These are phyloP conservation scores for Moesziomyces sp. DNA, from an alignment of 1,284 basidiomycete genomes.

Conservation along the genomic window DNA sequence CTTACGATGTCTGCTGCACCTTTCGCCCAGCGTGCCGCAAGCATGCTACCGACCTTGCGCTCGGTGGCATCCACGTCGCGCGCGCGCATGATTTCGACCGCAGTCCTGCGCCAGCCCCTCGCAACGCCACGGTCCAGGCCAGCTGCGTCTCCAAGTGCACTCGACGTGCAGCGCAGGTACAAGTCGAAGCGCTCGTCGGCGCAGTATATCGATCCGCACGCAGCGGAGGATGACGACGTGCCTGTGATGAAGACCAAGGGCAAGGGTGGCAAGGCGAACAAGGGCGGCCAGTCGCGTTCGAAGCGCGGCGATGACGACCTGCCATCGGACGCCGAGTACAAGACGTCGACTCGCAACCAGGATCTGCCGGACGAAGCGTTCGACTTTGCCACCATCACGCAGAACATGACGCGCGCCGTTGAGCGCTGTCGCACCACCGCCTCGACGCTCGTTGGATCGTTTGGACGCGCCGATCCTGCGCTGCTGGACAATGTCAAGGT, in stretches of 20 bases:
- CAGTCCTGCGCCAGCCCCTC: slow-evolving; percentile 5
- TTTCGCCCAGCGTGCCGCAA: slow-evolving; percentile 5
- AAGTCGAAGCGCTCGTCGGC: slow-evolving; percentile 47
- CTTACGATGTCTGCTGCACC: background rate
- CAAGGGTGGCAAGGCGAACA: slow-evolving; percentile 50
- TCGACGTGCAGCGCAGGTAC: slow-evolving; percentile 10
- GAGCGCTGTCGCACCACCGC: slow-evolving; percentile 47
- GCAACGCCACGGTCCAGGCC: background rate
- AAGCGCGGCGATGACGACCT: slow-evolving; percentile 40
- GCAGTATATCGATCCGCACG: slow-evolving; percentile 41
- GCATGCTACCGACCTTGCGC: slow-evolving; percentile 12
- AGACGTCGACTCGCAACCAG: slow-evolving; percentile 46
- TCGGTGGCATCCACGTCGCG: slow-evolving; percentile 10
- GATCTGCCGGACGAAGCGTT: slow-evolving; percentile 56
- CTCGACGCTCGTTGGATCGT: slow-evolving; percentile 44
- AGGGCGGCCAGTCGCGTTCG: slow-evolving; percentile 25
- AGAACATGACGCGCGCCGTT: slow-evolving; percentile 53
- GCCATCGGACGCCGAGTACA: slow-evolving; percentile 18
- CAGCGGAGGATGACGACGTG: slow-evolving; percentile 49
- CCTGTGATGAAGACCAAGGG: slow-evolving; percentile 61
- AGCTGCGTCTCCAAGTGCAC: too few relatives aligned
- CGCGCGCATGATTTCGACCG: slow-evolving; percentile 13
- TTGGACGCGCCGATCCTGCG: slow-evolving; percentile 56
- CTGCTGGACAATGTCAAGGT: slow-evolving; percentile 59
- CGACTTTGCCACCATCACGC: slow-evolving; percentile 36